Base-by-base conservation (phyloP, 805 yeast genomes). In the Vanderwaltozyma tropicalis region DNA sequence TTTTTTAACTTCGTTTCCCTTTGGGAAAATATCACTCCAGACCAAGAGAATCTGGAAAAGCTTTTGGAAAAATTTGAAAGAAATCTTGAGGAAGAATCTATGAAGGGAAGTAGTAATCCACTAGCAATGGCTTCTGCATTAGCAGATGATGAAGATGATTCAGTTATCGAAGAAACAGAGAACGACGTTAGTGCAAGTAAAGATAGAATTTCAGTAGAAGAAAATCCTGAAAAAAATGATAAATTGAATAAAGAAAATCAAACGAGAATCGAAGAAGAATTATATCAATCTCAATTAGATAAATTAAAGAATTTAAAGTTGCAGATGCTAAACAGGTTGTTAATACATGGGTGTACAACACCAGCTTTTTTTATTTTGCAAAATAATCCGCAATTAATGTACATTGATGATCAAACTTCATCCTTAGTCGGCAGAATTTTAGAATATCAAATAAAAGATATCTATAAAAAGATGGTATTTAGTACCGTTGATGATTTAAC, bases 121-220 rank as follows among this genome's bases (percentile, higher is more conserved):
- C 62, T 88, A 34, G 92, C 96, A 0, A 55, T 87, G 47, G 95
- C 96, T 5, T 92, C 92, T 9, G 94, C 95, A 0, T 64, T 88
- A 28, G 66, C 69, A 3, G 77, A 74, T 28, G 89, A 80, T 26
- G 83, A 74, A 15, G 81, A 74, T 18, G 64, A 61, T n/a, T n/a
- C n/a, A n/a, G n/a, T n/a, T n/a, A n/a, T n/a, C 9, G 20, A 27
- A 28, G 89, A 80, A 25, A 83, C 74, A 14, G 80, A 72, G 17
- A 64, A 61, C 12, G 36, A 35, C 8, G 34, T 29, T 19, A 35
- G 38, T 28, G 7, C 32, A 19, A 32, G 22, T 3, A 24, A 7
- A 10, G 13, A 24, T 8, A 24, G 12, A n/a, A n/a, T n/a, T n/a
- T 22, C 76, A 28, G 88, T 79, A 30, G 81, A 73, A 13, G 79